Conservation (phyloP, 1,284 basidiomycete genomes). For the Cryptococcus depauperatus region DNA sequence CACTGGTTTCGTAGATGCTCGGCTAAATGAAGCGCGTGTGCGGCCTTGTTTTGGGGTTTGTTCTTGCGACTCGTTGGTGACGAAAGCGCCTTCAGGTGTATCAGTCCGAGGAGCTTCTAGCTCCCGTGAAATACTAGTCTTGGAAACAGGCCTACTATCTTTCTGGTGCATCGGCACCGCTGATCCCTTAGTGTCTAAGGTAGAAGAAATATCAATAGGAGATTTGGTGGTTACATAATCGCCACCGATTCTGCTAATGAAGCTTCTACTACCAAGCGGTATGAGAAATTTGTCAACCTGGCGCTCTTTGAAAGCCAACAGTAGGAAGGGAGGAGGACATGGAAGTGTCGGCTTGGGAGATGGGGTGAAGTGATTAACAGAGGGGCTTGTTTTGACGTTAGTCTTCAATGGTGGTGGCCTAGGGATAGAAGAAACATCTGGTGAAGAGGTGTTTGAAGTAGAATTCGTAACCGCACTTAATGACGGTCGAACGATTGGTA, state of each 20-base stretch:
- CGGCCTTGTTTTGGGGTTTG: conserved; percentile 1
- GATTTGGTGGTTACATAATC: conserved; percentile 24
- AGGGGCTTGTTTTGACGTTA: background rate
- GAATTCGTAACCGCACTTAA: background rate
- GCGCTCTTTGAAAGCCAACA: conserved; percentile 37
- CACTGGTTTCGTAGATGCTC: background rate
- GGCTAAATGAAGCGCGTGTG: conserved; percentile 13
- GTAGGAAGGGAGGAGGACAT: conserved; percentile 32
- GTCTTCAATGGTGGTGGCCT: conserved; percentile 4
- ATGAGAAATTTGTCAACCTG: conserved; percentile 39
- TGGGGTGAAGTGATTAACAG: background rate
- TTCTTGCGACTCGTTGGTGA: background rate
- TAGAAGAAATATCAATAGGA: background rate
- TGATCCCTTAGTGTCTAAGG: background rate
- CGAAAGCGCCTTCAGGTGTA: background rate
- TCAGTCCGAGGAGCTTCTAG: background rate
- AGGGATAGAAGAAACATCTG: conserved; percentile 2
- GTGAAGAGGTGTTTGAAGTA: background rate
- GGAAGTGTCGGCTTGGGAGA: conserved; percentile 26
- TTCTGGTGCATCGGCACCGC: background rate
- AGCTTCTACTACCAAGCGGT: conserved; percentile 31
- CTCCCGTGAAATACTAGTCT: background rate
- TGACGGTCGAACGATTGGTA: background rate
- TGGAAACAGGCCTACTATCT: background rate
- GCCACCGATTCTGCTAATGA: conserved; percentile 34